Base-by-base conservation (phyloP, 2,329 filamentous ascomycete species). In the Penicillium palitans region DNA sequence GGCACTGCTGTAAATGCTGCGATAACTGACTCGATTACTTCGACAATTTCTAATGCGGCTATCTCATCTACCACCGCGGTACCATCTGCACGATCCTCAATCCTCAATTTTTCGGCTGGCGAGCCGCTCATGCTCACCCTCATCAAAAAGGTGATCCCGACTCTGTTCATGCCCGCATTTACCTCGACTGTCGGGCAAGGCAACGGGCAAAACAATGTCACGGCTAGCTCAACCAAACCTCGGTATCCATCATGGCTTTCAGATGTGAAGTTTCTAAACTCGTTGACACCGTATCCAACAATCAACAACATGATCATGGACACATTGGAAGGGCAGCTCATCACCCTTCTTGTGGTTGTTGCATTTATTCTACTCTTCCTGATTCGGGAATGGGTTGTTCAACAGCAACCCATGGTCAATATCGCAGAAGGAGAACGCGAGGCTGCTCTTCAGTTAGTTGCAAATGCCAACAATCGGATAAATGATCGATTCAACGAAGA, bases 291-390 rank as follows among this genome's bases (percentile, higher is more conserved):
- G 5, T 90, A 87, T 49, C 82, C 88, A 1, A 80, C 84, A 15
- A 70, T 96, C 58, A 98, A 98, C 73, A 86, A 88, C 48, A 83
- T 89, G 52, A 77, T 97, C 17, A 87, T 98, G 52, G 89, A 92
- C 65, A 85, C 93, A 0, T 79, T 97, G 4, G 95, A 99, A 77
- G 95, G 95, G 4, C 93, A 96, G 71, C 85, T 98, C 48, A 96
- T 99, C 66, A 99, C 93, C 0, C 79, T 97, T 6, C 79, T 96
- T 12, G 91, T 98, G 51, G 93, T 99, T 8, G 84, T 96, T 45
- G 92, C 89, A 58, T 99, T 98, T 74, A 97, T 99, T 59, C 79
- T 99, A n/a, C 87, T 99, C 42, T 99, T 99, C 66, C 78, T 99
- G 4, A 97, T 99, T 47, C 83, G 96, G 47, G 95, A 99, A 77